Evolutionary conservation across 352 stramenopile genomes (phyloP), one percentile per base, ranked within the genome.

Genomic region (Pythium sukuiense): DNA sequence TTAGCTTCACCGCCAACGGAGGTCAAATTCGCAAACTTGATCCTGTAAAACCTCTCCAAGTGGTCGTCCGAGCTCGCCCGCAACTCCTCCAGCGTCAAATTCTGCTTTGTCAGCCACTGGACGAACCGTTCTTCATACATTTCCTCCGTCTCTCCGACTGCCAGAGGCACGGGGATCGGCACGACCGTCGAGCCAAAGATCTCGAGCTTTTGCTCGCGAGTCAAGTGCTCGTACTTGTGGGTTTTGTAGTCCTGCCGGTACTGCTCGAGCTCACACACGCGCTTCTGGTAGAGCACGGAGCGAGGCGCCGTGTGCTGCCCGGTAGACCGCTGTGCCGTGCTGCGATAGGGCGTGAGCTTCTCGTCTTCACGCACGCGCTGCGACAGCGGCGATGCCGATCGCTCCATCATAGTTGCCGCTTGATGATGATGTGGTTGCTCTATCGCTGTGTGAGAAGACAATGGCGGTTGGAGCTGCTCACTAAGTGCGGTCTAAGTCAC

Each of bases 121-220:
- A 50, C 6, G 29, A 77, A 70, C 27, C 60, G 53, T 6, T 50
- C 18, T 46, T 77, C 67, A 59, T 66, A 71, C 54, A 59, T 14
- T 1, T 59, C 18, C 43, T 43, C n/a, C 6, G 39, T 66, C 58
- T 71, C 64, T 11, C 64, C 57, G 1, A 7, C 49, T 9, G 57
- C 49, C 5, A 71, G 58, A 16, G 64, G 64, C 32, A 71, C 54
- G 9, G 45, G 49, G 26, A 71, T 66, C 0, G 64, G 64, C 64
- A 71, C 49, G 6, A 27, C 43, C 0, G 6, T 11, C 2, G 29
- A 41, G 37, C 64, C 64, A 41, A 63, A 71, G 37, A 61, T 61
- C 9, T 29, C 41, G 6, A 65, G 39, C 27, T 60, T 59, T 8
- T 62, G 14, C 3, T 55, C n/a, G 14, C 6, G 20, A 13, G 43